Evolutionary conservation across 345 rosid genomes (phyloP).

Genomic region (Euphorbia peplus): DNA sequence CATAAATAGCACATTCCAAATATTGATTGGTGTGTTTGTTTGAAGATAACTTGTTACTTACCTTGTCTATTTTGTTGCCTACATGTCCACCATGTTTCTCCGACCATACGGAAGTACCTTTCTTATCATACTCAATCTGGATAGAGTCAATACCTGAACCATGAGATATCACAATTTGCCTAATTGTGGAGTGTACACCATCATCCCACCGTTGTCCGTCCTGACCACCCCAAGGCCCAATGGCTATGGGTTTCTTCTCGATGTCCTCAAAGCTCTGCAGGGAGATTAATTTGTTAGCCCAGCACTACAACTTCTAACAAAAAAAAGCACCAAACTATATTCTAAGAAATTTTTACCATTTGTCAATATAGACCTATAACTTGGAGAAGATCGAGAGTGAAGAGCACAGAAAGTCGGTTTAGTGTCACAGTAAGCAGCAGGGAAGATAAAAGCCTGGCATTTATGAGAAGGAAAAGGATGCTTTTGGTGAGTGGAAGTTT

Average conservation of each 20-base stretch:
- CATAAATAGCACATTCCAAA: too few relatives aligned
- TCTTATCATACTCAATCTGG: constrained; percentile 68
- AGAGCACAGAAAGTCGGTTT: constrained; percentile 14
- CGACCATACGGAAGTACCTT: constrained; percentile 67
- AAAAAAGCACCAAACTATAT: constrained; percentile 8
- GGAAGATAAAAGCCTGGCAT: constrained; percentile 26
- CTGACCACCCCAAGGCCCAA: constrained; percentile 91
- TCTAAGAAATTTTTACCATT: constrained; percentile 38
- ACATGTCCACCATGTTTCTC: constrained; percentile 77
- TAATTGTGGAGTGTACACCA: constrained; percentile 54
- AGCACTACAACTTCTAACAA: constrained; percentile 2
- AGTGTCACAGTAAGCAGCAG: constrained; percentile 16
- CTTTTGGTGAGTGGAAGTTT: constrained; percentile 16
- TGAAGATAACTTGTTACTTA: constrained; percentile 15
- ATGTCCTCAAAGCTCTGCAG: constrained; percentile 42
- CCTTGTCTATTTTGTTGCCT: constrained; percentile 58
- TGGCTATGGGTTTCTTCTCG: constrained; percentile 47
- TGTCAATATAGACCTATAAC: constrained; percentile 18
- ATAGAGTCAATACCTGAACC: constrained; percentile 63
- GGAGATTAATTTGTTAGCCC: constrained; percentile 14
- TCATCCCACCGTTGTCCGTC: constrained; percentile 70
- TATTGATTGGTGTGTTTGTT: too few relatives aligned
- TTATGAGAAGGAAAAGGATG: constrained; percentile 34
- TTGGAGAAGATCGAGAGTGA: background rate
- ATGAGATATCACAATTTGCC: constrained; percentile 63